Base-by-base conservation (phyloP, 164 flowering plant species). In the Aristolochia contorta region DNA sequence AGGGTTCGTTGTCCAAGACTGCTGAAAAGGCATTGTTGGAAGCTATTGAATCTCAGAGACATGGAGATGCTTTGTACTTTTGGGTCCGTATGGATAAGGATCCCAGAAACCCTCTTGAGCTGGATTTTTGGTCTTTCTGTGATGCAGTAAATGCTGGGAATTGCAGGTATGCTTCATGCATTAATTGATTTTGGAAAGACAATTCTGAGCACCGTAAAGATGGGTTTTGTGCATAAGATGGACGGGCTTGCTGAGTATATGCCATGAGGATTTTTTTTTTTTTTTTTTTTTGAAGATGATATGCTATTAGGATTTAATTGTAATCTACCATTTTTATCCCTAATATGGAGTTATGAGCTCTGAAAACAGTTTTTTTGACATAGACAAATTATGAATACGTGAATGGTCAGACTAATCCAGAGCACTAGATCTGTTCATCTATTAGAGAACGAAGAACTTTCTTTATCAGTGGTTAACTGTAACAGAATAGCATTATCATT, bases 61-160 rank as follows among this genome's bases (percentile, higher is more conserved):
- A 91, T 66, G 99, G 96, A n/a, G 97, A 94, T 49, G 48, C 96
- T 21, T 77, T 94, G 30, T 94, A 87, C 75, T 94, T 94, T 71
- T 94, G 99, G 99, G 92, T 67, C 49, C 81, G 85, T 54, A 73
- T 87, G 96, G 97, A 91, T 65, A 70, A 53, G 68, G 99, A 94
- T 71, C 82, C 79, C 54, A 77, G 96, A 78, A 87, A 82, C 66
- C 84, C 80, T 27, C 41, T 61, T 61, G 67, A 77, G 55, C 83
- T 63, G 55, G 96, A 85, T 69, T 94, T 94, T 69, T 94, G 99
- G 97, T 77, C 96, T 59, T 89, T 91, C 53, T 94, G 99, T 77
- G 99, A 94, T 76, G 74, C 96, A 65, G 67, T 89, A 63, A 94
- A 94, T 84, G 94, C 97, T 59, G 99, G 97, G 65, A 91, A 89